Percentiles rank a stretch among this genome's conserved stretches.
phyloP scores from a whole-genome alignment of 805 yeast species.

The Yamadazyma kitorensis region DNA sequence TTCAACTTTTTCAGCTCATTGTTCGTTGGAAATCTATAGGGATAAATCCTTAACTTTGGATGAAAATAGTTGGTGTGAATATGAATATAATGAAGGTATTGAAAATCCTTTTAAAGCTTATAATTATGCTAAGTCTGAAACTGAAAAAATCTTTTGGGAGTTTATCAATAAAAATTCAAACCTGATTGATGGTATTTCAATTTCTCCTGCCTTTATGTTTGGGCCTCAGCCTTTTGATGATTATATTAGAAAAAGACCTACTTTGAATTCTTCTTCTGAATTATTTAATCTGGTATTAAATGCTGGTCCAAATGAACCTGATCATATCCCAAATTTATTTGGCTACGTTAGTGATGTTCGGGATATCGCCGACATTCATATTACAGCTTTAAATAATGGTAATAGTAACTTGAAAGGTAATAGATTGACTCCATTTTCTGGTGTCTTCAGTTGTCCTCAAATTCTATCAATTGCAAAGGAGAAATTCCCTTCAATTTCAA shows the following conservation, averaged over 20 bases:
- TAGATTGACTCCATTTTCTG: conserved; percentile 24
- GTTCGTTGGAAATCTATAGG: conserved; percentile 15
- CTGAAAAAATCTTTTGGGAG: conserved; percentile 58
- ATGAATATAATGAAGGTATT: conserved; percentile 14
- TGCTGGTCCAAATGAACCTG: conserved; percentile 13
- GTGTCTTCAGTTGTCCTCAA: conserved; percentile 16
- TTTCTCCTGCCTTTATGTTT: conserved; percentile 45
- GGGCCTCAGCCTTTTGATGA: conserved; percentile 52
- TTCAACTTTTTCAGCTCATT: conserved; percentile 37
- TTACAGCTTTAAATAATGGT: conserved; percentile 19
- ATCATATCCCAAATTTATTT: conserved; percentile 12
- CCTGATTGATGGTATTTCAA: conserved; percentile 32
- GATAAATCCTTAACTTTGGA: conserved; percentile 8
- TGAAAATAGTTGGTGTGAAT: conserved; percentile 36
- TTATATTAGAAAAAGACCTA: conserved; percentile 16
- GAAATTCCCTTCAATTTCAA: conserved; percentile 13
- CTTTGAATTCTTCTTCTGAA: conserved; percentile 25
- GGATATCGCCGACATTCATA: conserved; percentile 36
- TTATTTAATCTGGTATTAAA: conserved; percentile 24
- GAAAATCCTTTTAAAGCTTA: conserved; percentile 23
- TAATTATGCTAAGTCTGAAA: conserved; percentile 47
- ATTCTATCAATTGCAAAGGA: conserved; percentile 20
- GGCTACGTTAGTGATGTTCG: conserved; percentile 40
- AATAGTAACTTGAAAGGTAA: conserved; percentile 20
- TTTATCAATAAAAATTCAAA: conserved; percentile 38